Conservation (phyloP, 2,329 filamentous ascomycete genomes). For the Ceratocystiopsis minuta region DNA sequence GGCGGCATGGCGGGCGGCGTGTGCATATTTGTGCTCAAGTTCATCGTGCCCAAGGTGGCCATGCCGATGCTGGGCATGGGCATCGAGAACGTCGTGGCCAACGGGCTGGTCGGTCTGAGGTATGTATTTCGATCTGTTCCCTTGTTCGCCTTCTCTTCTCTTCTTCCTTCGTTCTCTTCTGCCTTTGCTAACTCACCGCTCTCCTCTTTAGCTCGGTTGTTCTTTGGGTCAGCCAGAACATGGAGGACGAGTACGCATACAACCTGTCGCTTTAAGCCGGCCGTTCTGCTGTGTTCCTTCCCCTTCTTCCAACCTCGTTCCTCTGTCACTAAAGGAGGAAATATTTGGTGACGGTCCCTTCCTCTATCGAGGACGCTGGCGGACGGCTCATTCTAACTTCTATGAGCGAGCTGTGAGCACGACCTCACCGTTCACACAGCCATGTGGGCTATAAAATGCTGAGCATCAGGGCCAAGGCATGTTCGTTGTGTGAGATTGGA, state of each 20-base stretch:
- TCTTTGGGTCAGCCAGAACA: constrained; percentile 52
- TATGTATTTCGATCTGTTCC: constrained; percentile 15
- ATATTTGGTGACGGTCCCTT: too few relatives aligned
- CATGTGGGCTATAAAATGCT: too few relatives aligned
- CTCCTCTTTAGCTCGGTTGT: constrained; percentile 38
- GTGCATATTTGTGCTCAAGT: constrained; percentile 50
- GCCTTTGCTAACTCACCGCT: constrained; percentile 8
- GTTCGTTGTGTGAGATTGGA: too few relatives aligned
- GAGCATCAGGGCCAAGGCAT: too few relatives aligned
- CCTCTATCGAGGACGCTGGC: too few relatives aligned
- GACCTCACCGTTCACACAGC: too few relatives aligned
- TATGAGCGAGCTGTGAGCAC: too few relatives aligned
- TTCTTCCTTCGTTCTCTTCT: background rate
- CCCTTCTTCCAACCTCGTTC: too few relatives aligned
- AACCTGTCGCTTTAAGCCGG: constrained; percentile 38
- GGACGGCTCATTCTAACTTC: too few relatives aligned
- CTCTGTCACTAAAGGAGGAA: too few relatives aligned
- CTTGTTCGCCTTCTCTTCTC: background rate
- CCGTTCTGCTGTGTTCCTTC: too few relatives aligned
- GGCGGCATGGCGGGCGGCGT: constrained; percentile 53
- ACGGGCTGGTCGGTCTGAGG: constrained; percentile 44
- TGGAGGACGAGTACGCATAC: constrained; percentile 56
- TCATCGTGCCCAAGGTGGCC: constrained; percentile 34
- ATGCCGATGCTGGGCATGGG: constrained; percentile 48
- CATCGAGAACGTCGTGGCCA: constrained; percentile 47